Evolutionary conservation across 75 land plant genomes (phyloP).

Genomic region (Picea sitchensis): DNA sequence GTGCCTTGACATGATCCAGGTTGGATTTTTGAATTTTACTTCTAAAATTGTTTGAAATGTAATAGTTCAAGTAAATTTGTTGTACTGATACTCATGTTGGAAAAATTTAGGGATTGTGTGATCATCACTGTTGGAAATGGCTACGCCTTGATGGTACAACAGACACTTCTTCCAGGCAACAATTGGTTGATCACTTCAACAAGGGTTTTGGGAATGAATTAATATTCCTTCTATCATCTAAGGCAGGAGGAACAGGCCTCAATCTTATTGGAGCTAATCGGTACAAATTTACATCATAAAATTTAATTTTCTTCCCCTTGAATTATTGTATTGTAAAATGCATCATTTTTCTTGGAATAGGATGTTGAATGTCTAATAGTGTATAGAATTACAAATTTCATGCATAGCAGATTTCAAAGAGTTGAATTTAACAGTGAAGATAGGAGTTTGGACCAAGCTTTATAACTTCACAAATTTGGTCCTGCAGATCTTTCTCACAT

Average conservation of each 20-base stretch:
- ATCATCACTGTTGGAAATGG: constrained; percentile 31
- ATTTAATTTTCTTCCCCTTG: not conserved
- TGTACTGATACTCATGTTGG: not conserved
- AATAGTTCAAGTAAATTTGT: not conserved
- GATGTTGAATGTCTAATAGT: not conserved
- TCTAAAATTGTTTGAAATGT: not conserved
- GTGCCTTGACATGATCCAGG: constrained; percentile 47
- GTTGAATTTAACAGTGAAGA: no score
- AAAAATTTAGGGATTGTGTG: constrained; percentile 28
- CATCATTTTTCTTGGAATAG: not conserved
- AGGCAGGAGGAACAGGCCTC: constrained; percentile 49
- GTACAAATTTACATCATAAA: not conserved
- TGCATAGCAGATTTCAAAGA: not conserved
- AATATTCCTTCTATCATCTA: constrained; percentile 44
- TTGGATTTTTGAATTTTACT: constrained; percentile 1
- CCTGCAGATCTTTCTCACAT: no score
- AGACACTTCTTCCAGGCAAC: constrained; percentile 26
- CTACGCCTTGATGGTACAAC: constrained; percentile 48
- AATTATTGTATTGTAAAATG: not conserved
- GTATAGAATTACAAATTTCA: not conserved
- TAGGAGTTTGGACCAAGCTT: no score
- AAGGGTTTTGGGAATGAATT: constrained; percentile 25
- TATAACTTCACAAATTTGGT: no score
- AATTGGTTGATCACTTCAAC: constrained; percentile 43
- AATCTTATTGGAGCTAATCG: constrained; percentile 49